These are phyloP conservation scores for Sordaria brevicollis DNA, from an alignment of 495 filamentous ascomycete genomes.

Conservation along the genomic window DNA sequence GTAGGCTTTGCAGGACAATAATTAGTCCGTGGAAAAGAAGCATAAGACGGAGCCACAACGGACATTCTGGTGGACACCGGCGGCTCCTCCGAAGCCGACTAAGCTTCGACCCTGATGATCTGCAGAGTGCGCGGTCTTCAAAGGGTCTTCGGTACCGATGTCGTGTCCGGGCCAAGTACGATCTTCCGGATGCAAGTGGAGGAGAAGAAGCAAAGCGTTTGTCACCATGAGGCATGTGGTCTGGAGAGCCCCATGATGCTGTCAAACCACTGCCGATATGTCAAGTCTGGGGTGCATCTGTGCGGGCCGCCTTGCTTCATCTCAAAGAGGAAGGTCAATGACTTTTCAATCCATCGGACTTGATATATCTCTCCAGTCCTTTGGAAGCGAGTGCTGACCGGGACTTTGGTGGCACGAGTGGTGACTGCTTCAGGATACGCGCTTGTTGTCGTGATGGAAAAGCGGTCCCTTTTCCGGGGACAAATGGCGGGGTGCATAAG, in stretches of 20 bases:
- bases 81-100: background rate
- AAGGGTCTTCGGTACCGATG: background rate
- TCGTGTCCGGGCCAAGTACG: background rate
- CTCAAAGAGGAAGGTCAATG: conserved; percentile 21
- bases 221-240: background rate
- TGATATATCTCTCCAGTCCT: conserved; percentile 7
- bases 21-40: background rate
- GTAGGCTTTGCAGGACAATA: background rate
- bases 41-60: background rate
- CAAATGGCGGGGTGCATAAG: conserved; percentile 10
- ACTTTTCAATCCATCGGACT: conserved; percentile 2
- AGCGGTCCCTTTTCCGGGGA: conserved; percentile 22
- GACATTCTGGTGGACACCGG: background rate
- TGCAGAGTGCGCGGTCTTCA: background rate
- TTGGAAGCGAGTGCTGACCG: conserved; percentile 3
- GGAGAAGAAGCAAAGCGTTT: background rate
- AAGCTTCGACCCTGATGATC: background rate
- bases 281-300: conserved; percentile 15
- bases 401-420: background rate
- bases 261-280: conserved; percentile 17
- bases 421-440: background rate
- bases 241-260: conserved; percentile 2
- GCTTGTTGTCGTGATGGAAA: conserved; percentile 16
- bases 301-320: conserved; percentile 4
- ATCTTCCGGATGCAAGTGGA: background rate